These are phyloP conservation scores for Neoboletus brunneissimus DNA, from an alignment of 768 basidiomycete genomes.

Conservation along the genomic window DNA sequence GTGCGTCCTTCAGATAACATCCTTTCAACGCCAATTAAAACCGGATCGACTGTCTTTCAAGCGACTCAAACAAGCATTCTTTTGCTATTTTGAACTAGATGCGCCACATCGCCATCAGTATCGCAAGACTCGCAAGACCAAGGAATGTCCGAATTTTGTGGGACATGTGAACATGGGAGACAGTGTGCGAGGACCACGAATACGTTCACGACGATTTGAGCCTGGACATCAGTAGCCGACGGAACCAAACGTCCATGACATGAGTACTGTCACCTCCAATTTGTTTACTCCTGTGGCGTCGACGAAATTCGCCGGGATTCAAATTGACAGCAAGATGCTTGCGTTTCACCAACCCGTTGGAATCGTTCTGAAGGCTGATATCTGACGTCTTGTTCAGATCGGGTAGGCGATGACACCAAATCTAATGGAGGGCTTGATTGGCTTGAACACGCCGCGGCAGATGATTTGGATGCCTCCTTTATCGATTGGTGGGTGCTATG, in stretches of 20 bases:
- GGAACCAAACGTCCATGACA: neutral
- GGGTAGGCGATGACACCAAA: neutral
- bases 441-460: neutral
- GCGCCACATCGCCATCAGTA: neutral
- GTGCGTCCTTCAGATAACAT: neutral
- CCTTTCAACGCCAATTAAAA: neutral
- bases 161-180: constrained; percentile 1
- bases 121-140: neutral
- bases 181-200: neutral
- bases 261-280: neutral
- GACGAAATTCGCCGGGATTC: neutral
- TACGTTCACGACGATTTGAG: neutral
- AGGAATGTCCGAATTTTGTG: neutral
- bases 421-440: neutral
- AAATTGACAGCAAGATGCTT: constrained; percentile 6
- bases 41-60: neutral
- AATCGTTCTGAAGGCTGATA: neutral
- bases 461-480: neutral
- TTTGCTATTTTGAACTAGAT: neutral
- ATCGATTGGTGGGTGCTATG: neutral
- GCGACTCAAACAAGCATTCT: neutral
- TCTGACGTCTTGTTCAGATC: neutral
- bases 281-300: neutral
- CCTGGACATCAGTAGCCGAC: neutral
- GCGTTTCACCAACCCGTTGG: constrained; percentile 5